phyloP scores from a whole-genome alignment of 352 stramenopile genomes.

The Thalassiosira exigua region DNA sequence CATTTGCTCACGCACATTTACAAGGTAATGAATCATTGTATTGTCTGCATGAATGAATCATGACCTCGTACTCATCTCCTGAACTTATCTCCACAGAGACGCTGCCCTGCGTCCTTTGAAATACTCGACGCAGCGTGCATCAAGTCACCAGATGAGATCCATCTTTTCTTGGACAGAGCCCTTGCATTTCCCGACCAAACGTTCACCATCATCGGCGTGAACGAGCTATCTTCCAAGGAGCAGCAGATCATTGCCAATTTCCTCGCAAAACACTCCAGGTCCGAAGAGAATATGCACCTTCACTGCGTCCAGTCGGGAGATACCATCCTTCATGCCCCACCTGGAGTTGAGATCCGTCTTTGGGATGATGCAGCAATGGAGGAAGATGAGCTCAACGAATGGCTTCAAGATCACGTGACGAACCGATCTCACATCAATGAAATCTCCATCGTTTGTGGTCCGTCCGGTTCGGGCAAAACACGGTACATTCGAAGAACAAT shows the following conservation, averaged over 20 bases:
- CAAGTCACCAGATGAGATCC: slow-evolving; percentile 29
- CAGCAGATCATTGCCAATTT: slow-evolving; percentile 56
- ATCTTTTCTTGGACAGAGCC: slow-evolving; percentile 49
- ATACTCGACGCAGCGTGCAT: slow-evolving; percentile 39
- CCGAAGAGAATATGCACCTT: slow-evolving; percentile 36
- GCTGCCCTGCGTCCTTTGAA: slow-evolving; percentile 47
- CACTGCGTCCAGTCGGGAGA: slow-evolving; percentile 47
- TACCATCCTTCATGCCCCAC: slow-evolving; percentile 45
- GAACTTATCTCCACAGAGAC: slow-evolving; percentile 17
- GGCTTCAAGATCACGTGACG: slow-evolving; percentile 22
- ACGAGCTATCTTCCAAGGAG: slow-evolving; percentile 26
- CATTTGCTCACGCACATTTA: slow-evolving; percentile 49
- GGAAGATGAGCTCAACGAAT: background rate
- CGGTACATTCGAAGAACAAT: slow-evolving; percentile 37
- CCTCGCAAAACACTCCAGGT: slow-evolving; percentile 32
- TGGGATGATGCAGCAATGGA: slow-evolving; percentile 43
- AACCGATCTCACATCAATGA: slow-evolving; percentile 20
- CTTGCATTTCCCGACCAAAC: slow-evolving; percentile 45
- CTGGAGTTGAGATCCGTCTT: slow-evolving; percentile 32
- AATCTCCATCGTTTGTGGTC: slow-evolving; percentile 28
- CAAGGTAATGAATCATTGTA: no score
- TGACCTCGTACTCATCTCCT: no score
- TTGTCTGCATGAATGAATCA: no score
- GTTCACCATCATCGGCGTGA: slow-evolving; percentile 39
- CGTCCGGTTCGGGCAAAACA: slow-evolving; percentile 51